phyloP scores from a whole-genome alignment of 2,329 filamentous ascomycete species.

The Xylaria sp. region DNA sequence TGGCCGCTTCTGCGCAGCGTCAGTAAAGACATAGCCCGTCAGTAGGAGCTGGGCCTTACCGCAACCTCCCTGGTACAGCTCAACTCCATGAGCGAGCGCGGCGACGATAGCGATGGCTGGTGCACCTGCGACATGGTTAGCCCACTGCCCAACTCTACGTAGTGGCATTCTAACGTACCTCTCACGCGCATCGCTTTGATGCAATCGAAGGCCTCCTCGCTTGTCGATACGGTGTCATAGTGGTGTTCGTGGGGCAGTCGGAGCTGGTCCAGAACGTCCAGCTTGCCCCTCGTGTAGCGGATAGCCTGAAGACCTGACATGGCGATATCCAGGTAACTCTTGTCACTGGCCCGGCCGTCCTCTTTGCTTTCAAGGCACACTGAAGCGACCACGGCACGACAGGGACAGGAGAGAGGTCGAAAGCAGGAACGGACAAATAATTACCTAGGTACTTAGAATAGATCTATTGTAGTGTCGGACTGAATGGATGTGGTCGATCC shows the following conservation, averaged over 20 bases:
- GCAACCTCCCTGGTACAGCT: conserved; percentile 66
- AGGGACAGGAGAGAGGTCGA: too few relatives aligned
- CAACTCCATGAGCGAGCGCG: conserved; percentile 83
- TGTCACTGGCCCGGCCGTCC: too few relatives aligned
- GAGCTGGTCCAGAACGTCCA: conserved; percentile 84
- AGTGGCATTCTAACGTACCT: conserved; percentile 44
- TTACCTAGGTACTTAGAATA: too few relatives aligned
- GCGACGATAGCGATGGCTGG: conserved; percentile 99
- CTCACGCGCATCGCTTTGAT: conserved; percentile 81
- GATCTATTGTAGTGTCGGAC: too few relatives aligned
- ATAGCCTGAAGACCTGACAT: conserved; percentile 76
- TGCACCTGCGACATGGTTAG: conserved; percentile 59
- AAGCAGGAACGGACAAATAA: too few relatives aligned
- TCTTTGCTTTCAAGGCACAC: too few relatives aligned
- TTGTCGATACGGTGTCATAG: conserved; percentile 73
- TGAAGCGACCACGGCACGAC: too few relatives aligned
- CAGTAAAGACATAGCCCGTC: too few relatives aligned
- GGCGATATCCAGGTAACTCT: neutral
- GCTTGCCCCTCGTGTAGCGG: conserved; percentile 72
- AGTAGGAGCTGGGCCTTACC: conserved; percentile 43
- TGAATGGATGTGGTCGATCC: too few relatives aligned
- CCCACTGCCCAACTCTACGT: too few relatives aligned
- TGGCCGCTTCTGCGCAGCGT: conserved; percentile 43
- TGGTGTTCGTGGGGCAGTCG: conserved; percentile 79
- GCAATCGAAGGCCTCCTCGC: conserved; percentile 79